phyloP scores from a whole-genome alignment of 2,329 filamentous ascomycete genomes.

The Alternaria ventricosa region DNA sequence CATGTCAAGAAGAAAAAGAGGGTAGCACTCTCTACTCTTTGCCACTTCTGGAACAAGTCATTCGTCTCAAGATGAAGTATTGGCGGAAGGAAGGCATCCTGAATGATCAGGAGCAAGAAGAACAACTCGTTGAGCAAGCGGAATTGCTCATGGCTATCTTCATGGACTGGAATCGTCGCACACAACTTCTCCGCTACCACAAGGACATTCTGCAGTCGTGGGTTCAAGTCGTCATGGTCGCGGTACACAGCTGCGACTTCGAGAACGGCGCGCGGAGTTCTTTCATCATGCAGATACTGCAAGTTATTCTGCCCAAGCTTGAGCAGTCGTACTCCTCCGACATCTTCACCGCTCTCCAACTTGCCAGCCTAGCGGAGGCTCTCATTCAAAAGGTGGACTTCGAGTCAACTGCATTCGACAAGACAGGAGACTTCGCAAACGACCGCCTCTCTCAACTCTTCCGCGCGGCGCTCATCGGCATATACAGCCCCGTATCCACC shows the following conservation, averaged over 20 bases:
- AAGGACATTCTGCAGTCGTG: conserved; percentile 79
- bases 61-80: conserved; percentile 73
- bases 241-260: conserved; percentile 83
- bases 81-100: conserved; percentile 54
- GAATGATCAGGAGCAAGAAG: conserved; percentile 44
- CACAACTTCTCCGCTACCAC: conserved; percentile 62
- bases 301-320: conserved; percentile 86
- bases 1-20: conserved; percentile 66
- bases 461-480: conserved; percentile 80
- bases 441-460: conserved; percentile 93
- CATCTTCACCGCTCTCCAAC: conserved; percentile 72
- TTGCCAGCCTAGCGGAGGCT: conserved; percentile 77
- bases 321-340: conserved; percentile 76
- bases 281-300: conserved; percentile 84
- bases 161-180: conserved; percentile 67
- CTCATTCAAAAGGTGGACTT: conserved; percentile 75
- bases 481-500: conserved; percentile 74
- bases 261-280: conserved; percentile 73
- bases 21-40: conserved; percentile 69
- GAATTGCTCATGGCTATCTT: conserved; percentile 64
- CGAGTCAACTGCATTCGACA: conserved; percentile 53
- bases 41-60: conserved; percentile 73
- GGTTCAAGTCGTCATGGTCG: conserved; percentile 82
- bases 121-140: conserved; percentile 57
- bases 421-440: conserved; percentile 73